Evolutionary conservation across 2,329 filamentous ascomycete species (phyloP).

Genomic region (Fusarium domesticum): DNA sequence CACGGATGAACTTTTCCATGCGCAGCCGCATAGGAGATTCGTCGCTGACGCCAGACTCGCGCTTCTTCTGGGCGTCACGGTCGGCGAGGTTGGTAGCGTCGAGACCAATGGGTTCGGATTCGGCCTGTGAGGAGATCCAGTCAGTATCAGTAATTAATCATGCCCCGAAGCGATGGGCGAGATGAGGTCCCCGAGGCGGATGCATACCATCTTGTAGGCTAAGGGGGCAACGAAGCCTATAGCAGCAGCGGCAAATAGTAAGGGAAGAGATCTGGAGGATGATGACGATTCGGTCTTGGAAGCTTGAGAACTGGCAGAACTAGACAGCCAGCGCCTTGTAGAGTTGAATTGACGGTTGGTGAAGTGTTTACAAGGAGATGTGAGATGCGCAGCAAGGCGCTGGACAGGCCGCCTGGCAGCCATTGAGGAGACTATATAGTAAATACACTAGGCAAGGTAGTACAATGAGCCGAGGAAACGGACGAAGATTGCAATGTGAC

Average conservation of each 20-base stretch:
- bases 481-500: neutral
- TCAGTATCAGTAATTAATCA: slow-evolving; percentile 16
- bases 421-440: slow-evolving; percentile 20
- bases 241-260: slow-evolving; percentile 40
- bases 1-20: slow-evolving; percentile 95
- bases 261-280: slow-evolving; percentile 15
- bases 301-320: slow-evolving; percentile 19
- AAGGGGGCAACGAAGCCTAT: slow-evolving; percentile 52
- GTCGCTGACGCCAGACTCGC: slow-evolving; percentile 63
- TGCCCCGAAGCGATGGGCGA: neutral
- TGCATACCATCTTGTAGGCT: slow-evolving; percentile 57
- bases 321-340: slow-evolving; percentile 27
- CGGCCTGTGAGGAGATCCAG: slow-evolving; percentile 33
- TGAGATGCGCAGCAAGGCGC: slow-evolving; percentile 31
- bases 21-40: slow-evolving; percentile 93
- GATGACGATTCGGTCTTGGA: slow-evolving; percentile 17
- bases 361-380: slow-evolving; percentile 25
- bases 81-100: slow-evolving; percentile 76
- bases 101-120: slow-evolving; percentile 43
- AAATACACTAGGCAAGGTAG: neutral
- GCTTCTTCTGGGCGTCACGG: slow-evolving; percentile 76
- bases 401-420: slow-evolving; percentile 32
- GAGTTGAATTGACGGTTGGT: slow-evolving; percentile 28
- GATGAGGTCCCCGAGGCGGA: neutral
- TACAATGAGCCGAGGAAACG: neutral